Conservation (phyloP, 257 asterid genomes). For the Haberlea rhodopensis region DNA sequence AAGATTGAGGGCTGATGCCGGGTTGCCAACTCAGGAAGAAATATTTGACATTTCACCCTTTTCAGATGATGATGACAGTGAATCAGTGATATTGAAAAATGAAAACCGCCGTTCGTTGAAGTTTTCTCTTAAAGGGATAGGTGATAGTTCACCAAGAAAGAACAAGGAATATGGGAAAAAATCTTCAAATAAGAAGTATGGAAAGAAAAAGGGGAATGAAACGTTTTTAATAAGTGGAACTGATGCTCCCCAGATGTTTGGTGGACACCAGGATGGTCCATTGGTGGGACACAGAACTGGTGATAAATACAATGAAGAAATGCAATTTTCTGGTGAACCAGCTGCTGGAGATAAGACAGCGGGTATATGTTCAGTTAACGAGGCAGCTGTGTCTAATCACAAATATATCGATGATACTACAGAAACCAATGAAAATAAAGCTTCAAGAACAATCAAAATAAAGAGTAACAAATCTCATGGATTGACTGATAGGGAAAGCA, state of each 20-base stretch:
- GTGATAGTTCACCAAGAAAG: slow-evolving; percentile 72
- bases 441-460: slow-evolving; percentile 61
- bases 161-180: slow-evolving; percentile 65
- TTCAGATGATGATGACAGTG: slow-evolving; percentile 88
- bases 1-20: slow-evolving; percentile 88
- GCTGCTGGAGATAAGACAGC: slow-evolving; percentile 51
- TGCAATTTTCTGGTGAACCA: slow-evolving; percentile 24
- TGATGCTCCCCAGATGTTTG: slow-evolving; percentile 35
- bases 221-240: slow-evolving; percentile 35
- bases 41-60: slow-evolving; percentile 72
- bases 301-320: slow-evolving; percentile 39
- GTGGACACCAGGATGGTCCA: slow-evolving; percentile 40
- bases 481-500: slow-evolving; percentile 41
- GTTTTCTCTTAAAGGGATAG: slow-evolving; percentile 74
- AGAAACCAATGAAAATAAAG: slow-evolving; percentile 40
- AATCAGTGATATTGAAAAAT: slow-evolving; percentile 44
- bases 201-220: slow-evolving; percentile 58
- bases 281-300: slow-evolving; percentile 34
- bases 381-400: slow-evolving; percentile 46
- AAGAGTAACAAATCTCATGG: slow-evolving; percentile 53
- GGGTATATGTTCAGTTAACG: slow-evolving; percentile 24
- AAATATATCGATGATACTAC: slow-evolving; percentile 53
- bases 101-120: slow-evolving; percentile 71
- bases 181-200: slow-evolving; percentile 61
- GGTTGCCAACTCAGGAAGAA: slow-evolving; percentile 93